These are phyloP conservation scores for Pseudogymnoascus sp. DNA, from an alignment of 2,329 filamentous ascomycete species.

Conservation along the genomic window DNA sequence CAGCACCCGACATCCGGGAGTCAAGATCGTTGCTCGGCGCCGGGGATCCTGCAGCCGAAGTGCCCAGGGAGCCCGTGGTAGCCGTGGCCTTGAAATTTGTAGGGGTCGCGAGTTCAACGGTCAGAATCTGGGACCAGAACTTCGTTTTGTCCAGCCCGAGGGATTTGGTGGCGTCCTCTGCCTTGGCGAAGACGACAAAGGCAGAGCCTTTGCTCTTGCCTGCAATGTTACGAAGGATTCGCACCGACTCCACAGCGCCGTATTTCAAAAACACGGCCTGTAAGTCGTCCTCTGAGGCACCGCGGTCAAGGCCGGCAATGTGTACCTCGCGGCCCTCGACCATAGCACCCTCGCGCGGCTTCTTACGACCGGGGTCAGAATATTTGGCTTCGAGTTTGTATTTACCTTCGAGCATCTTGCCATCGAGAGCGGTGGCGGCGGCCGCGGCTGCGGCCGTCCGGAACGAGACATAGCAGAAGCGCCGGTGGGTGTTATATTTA, in stretches of 20 bases:
- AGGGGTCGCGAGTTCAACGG: conserved; percentile 52
- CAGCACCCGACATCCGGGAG: conserved; percentile 24
- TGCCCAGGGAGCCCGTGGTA: conserved; percentile 31
- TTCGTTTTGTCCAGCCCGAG: conserved; percentile 62
- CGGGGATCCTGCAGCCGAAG: conserved; percentile 28
- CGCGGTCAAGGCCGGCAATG: conserved; percentile 58
- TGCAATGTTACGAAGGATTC: conserved; percentile 58
- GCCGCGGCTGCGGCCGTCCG: conserved; percentile 57
- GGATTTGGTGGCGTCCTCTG: conserved; percentile 57
- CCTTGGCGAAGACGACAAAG: conserved; percentile 68
- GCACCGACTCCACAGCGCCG: conserved; percentile 64
- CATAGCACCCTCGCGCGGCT: conserved; percentile 68
- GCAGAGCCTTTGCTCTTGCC: conserved; percentile 69
- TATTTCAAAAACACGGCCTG: conserved; percentile 64
- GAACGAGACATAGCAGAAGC: conserved; percentile 97
- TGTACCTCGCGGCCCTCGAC: conserved; percentile 85
- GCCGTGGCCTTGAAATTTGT: conserved; percentile 49
- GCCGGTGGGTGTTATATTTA: conserved; percentile 76
- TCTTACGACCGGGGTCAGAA: conserved; percentile 72
- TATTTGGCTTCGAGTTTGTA: conserved; percentile 69
- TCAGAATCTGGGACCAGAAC: conserved; percentile 57
- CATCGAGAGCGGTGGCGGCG: conserved; percentile 65
- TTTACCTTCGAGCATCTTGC: conserved; percentile 56
- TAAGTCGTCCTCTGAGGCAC: conserved; percentile 58
- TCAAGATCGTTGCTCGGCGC: conserved; percentile 24